Conservation (phyloP, 2,329 filamentous ascomycete species). For the Ceratocystis cubensis region DNA sequence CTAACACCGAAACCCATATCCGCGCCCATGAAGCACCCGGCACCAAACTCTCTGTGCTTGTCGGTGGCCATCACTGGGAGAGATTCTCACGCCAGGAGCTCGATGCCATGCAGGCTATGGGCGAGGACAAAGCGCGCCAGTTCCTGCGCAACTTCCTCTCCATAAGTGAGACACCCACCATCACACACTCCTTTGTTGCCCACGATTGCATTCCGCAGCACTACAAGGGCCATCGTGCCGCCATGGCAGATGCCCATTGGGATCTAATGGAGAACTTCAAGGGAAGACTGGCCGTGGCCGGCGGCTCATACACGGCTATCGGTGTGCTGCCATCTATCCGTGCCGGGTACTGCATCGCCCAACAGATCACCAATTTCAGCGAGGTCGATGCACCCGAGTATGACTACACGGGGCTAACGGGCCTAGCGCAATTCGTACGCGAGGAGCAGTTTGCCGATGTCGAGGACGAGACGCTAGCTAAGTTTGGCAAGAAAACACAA, state of each 20-base stretch:
- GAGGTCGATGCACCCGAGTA: conserved; percentile 22
- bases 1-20: conserved; percentile 36
- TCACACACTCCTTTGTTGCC: conserved; percentile 47
- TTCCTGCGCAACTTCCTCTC: conserved; percentile 45
- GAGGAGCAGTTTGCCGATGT: conserved; percentile 25
- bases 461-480: neutral
- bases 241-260: conserved; percentile 45
- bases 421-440: conserved; percentile 10
- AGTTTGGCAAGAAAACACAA: conserved; percentile 12
- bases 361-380: conserved; percentile 27
- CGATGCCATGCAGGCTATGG: conserved; percentile 58
- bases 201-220: conserved; percentile 83
- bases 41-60: conserved; percentile 85
- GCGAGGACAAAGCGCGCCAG: conserved; percentile 57
- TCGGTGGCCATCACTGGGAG: conserved; percentile 89
- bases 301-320: conserved; percentile 41
- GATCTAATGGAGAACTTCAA: conserved; percentile 45
- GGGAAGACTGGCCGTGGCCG: conserved; percentile 51
- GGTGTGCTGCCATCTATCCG: conserved; percentile 42
- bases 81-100: conserved; percentile 43
- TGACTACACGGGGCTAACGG: conserved; percentile 28
- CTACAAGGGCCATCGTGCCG: conserved; percentile 58
- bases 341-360: conserved; percentile 36
- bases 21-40: conserved; percentile 37
- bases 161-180: conserved; percentile 39